Conservation (phyloP, 495 filamentous ascomycete species). For the Penicillium salamii region DNA sequence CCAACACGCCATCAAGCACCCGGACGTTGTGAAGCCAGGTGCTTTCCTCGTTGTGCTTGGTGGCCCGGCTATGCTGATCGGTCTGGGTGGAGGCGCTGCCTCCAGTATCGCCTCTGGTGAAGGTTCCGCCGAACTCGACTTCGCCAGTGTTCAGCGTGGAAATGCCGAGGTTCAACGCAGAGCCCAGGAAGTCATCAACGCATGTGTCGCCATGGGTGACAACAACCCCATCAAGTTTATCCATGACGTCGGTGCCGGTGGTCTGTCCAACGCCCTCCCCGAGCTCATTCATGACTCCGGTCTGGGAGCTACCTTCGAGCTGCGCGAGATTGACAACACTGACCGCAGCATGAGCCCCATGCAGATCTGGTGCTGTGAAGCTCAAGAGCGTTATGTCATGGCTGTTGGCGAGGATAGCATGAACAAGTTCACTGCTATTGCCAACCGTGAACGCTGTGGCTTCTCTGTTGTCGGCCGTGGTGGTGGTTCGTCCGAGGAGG, state of each 20-base stretch:
- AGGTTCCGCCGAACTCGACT: conserved; percentile 85
- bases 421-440: conserved; percentile 80
- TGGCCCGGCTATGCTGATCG: conserved; percentile 96
- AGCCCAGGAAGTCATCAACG: conserved; percentile 95
- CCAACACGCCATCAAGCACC: conserved; percentile 82
- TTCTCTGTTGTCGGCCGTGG: conserved; percentile 90
- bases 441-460: conserved; percentile 82
- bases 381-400: conserved; percentile 92
- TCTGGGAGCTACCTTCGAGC: conserved; percentile 83
- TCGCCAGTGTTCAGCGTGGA: conserved; percentile 87
- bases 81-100: conserved; percentile 90
- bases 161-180: conserved; percentile 95
- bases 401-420: conserved; percentile 74
- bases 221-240: conserved; percentile 92
- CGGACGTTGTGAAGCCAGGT: conserved; percentile 71
- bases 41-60: conserved; percentile 89
- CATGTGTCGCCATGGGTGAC: conserved; percentile 77
- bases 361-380: conserved; percentile 96
- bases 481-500: conserved; percentile 55
- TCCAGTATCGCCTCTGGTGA: conserved; percentile 88
- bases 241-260: conserved; percentile 95
- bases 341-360: conserved; percentile 90
- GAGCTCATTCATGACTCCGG: conserved; percentile 91
- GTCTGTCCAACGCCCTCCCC: conserved; percentile 87
- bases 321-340: conserved; percentile 85